These are phyloP conservation scores for Cystofilobasidium ferigula DNA, from an alignment of 768 basidiomycete genomes.

Conservation along the genomic window DNA sequence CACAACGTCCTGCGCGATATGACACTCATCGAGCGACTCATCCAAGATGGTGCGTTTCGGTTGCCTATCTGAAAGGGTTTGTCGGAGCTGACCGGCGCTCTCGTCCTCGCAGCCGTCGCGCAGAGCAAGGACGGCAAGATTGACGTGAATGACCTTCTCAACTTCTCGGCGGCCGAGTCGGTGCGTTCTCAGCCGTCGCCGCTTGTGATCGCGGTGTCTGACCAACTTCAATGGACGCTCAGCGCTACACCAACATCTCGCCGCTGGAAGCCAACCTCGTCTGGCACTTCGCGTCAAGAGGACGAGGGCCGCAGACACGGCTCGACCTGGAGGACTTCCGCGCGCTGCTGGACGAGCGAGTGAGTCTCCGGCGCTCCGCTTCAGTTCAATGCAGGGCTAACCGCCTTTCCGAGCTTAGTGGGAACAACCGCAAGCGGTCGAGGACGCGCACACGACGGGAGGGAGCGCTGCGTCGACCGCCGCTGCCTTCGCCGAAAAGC, in stretches of 20 bases:
- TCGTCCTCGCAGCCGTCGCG: conserved; percentile 33
- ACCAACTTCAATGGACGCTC: not conserved
- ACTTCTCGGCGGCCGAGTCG: conserved; percentile 48
- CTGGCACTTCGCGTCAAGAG: conserved; percentile 92
- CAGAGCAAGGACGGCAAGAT: conserved; percentile 92
- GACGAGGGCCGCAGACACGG: conserved; percentile 50
- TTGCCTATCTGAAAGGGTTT: not conserved
- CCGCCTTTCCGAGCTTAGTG: not conserved
- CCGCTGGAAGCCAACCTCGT: conserved; percentile 52
- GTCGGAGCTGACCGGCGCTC: not conserved
- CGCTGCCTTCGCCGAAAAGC: conserved; percentile 51
- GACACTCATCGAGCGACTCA: conserved; percentile 86
- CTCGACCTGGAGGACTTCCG: conserved; percentile 83
- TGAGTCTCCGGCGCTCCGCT: conserved; percentile 14
- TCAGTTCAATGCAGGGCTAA: not conserved
- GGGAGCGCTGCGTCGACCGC: not conserved
- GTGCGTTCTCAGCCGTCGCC: no score
- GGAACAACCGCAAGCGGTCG: conserved; percentile 29
- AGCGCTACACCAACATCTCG: conserved; percentile 20
- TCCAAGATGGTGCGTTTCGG: conserved; percentile 25
- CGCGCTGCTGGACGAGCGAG: conserved; percentile 72
- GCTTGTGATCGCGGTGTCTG: not conserved
- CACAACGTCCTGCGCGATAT: conserved; percentile 88
- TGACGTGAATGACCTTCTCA: conserved; percentile 87
- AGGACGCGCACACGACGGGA: conserved; percentile 23